Conservation (phyloP, 169 alveolate species). For the Babesia gibsoni region DNA sequence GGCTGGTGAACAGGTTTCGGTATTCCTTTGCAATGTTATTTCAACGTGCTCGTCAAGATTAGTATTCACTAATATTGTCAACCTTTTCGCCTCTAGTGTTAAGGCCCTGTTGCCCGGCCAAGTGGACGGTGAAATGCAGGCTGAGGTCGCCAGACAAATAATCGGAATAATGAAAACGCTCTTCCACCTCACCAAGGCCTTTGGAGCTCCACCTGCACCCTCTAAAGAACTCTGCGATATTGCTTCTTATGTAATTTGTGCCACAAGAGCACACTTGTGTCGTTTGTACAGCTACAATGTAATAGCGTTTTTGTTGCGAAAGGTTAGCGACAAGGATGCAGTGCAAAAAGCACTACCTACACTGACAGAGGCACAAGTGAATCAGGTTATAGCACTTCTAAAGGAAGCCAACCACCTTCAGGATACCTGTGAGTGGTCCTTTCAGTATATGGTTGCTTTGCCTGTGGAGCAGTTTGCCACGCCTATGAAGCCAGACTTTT, state of each 20-base stretch:
- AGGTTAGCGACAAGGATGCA: neutral
- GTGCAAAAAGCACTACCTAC: neutral
- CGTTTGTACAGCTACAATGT: slow-evolving; percentile 54
- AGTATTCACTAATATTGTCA: slow-evolving; percentile 11
- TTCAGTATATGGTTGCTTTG: neutral
- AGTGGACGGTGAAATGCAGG: neutral
- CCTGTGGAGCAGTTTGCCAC: neutral
- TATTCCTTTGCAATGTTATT: slow-evolving; percentile 41
- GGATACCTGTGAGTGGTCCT: slow-evolving; percentile 21
- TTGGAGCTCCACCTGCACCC: slow-evolving; percentile 60
- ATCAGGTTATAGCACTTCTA: slow-evolving; percentile 41
- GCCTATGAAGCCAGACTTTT: too few relatives aligned
- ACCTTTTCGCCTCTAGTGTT: slow-evolving; percentile 24
- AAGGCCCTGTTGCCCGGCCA: neutral
- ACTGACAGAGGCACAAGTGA: slow-evolving; percentile 18
- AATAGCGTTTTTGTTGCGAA: slow-evolving; percentile 44
- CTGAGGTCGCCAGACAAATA: slow-evolving; percentile 36
- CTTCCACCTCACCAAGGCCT: slow-evolving; percentile 38
- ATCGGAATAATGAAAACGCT: slow-evolving; percentile 53
- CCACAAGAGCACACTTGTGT: slow-evolving; percentile 47
- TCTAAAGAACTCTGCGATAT: slow-evolving; percentile 14
- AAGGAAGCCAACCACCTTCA: slow-evolving; percentile 46
- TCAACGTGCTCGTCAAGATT: slow-evolving; percentile 32
- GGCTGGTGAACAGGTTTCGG: slow-evolving; percentile 44
- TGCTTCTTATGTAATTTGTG: slow-evolving; percentile 15